Conservation (phyloP, 768 basidiomycete genomes). For the Tylopilus balloui region DNA sequence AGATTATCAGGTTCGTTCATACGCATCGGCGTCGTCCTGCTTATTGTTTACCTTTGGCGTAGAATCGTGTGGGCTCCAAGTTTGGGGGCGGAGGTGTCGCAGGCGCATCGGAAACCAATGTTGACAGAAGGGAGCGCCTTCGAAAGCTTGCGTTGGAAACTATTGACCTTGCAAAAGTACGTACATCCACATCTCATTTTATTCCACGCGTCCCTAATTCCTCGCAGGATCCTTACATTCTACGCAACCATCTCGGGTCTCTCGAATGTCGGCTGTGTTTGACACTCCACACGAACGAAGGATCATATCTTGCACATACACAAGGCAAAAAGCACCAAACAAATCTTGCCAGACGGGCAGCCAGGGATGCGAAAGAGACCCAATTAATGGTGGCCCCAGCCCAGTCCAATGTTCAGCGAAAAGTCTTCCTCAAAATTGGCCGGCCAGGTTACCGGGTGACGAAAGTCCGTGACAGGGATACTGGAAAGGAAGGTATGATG, state of each 20-base stretch:
- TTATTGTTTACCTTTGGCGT: constrained; percentile 8
- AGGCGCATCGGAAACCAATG: constrained; percentile 90
- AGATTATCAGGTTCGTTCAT: constrained; percentile 66
- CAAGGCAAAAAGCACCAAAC: constrained; percentile 99
- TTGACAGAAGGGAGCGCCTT: constrained; percentile 91
- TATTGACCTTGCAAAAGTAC: constrained; percentile 93
- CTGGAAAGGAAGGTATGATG: constrained; percentile 94
- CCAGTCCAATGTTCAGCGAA: constrained; percentile 76
- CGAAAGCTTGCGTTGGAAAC: constrained; percentile 95
- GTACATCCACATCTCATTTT: constrained; percentile 9
- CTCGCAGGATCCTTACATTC: constrained; percentile 89
- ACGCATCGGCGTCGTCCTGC: not conserved
- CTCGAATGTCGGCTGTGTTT: constrained; percentile 97
- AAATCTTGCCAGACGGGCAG: constrained; percentile 93
- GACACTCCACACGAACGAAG: constrained; percentile 99
- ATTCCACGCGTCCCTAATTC: constrained; percentile 9
- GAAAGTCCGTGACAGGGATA: constrained; percentile 88
- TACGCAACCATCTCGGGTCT: constrained; percentile 97
- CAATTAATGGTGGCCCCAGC: constrained; percentile 84
- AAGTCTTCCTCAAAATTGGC: constrained; percentile 97
- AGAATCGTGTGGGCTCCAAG: constrained; percentile 95
- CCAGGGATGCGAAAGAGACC: constrained; percentile 94
- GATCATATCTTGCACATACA: constrained; percentile 97
- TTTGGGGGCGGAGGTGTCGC: constrained; percentile 96
- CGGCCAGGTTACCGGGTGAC: constrained; percentile 94